A percentile compares a stretch with the other conserved stretches of the same genome.
These are phyloP conservation scores for Smallanthus sonchifolius DNA, from an alignment of 129 eudicot genomes.

Conservation along the genomic window DNA sequence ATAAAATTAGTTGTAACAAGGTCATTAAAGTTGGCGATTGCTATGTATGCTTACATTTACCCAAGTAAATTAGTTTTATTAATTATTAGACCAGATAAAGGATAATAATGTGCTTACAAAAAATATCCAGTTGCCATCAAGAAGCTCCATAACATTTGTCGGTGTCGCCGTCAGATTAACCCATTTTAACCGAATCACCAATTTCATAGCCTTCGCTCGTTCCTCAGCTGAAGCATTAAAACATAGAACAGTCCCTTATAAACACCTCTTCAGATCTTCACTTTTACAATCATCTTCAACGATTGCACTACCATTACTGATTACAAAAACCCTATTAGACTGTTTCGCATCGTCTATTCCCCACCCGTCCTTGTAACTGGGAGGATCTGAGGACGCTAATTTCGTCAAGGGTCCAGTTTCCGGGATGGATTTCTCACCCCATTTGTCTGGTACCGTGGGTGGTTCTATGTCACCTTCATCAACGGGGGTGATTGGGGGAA, in stretches of 20 bases:
- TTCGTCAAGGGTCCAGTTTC: conserved; percentile 51
- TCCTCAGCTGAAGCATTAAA: conserved; percentile 66
- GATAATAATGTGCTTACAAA: conserved; percentile 44
- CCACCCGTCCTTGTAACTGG: conserved; percentile 74
- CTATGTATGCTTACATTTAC: no score
- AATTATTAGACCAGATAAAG: neutral
- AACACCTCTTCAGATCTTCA: conserved; percentile 60
- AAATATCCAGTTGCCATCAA: conserved; percentile 89
- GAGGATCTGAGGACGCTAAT: conserved; percentile 59
- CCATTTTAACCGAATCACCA: conserved; percentile 66
- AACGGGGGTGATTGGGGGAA: no score
- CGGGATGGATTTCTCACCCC: conserved; percentile 82
- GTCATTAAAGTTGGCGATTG: no score
- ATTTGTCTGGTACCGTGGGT: conserved; percentile 44
- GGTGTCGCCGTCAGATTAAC: conserved; percentile 70
- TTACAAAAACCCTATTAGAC: conserved; percentile 7
- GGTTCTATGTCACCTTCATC: neutral
- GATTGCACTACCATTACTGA: no score
- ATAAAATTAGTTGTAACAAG: no score
- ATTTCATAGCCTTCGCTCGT: conserved; percentile 68
- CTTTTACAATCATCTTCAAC: conserved; percentile 21
- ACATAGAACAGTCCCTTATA: conserved; percentile 78
- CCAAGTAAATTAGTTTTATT: no score
- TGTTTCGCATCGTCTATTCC: conserved; percentile 29
- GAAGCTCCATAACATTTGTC: conserved; percentile 53